These are phyloP conservation scores for Bimuria novae-zelandiae DNA, from an alignment of 2,329 filamentous ascomycete genomes.

Conservation along the genomic window DNA sequence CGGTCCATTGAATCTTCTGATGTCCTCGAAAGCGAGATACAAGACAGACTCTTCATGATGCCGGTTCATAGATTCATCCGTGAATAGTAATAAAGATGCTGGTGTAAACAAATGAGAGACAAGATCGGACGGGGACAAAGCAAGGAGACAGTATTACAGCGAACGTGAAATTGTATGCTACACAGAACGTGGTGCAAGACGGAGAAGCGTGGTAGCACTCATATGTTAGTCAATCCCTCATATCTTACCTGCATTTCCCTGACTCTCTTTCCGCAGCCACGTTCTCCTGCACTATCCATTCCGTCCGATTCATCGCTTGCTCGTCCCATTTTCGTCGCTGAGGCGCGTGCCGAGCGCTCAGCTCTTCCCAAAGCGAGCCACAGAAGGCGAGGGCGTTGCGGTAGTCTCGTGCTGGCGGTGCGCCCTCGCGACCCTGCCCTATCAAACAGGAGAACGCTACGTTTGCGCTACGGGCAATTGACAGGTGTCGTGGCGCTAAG, in stretches of 20 bases:
- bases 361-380: background rate
- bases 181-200: conserved; percentile 7
- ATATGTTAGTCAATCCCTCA: conserved; percentile 1
- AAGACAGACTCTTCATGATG: conserved; percentile 10
- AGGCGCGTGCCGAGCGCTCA: conserved; percentile 8
- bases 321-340: conserved; percentile 4
- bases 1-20: background rate
- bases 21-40: conserved; percentile 11
- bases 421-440: conserved; percentile 7
- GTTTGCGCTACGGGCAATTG: conserved; percentile 10
- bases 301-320: background rate
- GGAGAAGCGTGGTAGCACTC: conserved; percentile 8
- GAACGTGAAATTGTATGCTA: conserved; percentile 8
- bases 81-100: background rate
- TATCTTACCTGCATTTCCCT: conserved; percentile 2
- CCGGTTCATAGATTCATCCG: background rate
- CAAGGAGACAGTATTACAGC: background rate
- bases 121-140: background rate
- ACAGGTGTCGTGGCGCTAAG: conserved; percentile 15
- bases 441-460: conserved; percentile 4
- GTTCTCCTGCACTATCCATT: conserved; percentile 1
- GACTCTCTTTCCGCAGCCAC: conserved; percentile 1
- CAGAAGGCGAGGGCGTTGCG: conserved; percentile 1
- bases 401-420: conserved; percentile 3
- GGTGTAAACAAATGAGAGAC: background rate